These are phyloP conservation scores for Phytophthora ramorum DNA, from an alignment of 352 stramenopile species.

Conservation along the genomic window DNA sequence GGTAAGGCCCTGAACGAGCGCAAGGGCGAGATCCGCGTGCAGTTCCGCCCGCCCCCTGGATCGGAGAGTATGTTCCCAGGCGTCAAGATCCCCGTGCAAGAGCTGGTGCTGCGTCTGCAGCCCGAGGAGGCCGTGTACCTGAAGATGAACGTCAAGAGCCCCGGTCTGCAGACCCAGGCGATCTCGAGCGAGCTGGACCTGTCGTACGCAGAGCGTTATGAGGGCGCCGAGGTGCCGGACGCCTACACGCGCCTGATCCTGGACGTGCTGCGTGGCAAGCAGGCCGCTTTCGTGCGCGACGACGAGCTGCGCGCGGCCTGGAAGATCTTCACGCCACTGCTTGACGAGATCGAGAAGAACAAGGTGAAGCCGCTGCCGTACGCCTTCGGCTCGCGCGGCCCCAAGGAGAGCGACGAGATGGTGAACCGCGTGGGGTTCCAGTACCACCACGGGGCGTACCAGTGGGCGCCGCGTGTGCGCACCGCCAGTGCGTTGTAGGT, in stretches of 20 bases:
- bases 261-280: constrained; percentile 96
- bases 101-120: constrained; percentile 98
- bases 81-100: constrained; percentile 91
- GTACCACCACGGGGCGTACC: constrained; percentile 80
- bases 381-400: constrained; percentile 93
- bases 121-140: constrained; percentile 97
- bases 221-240: constrained; percentile 91
- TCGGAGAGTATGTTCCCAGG: constrained; percentile 92
- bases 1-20: constrained; percentile 98
- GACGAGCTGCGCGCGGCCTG: constrained; percentile 97
- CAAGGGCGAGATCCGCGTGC: constrained; percentile 97
- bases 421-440: constrained; percentile 72
- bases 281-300: constrained; percentile 96
- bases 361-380: constrained; percentile 94
- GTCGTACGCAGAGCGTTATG: constrained; percentile 93
- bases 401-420: constrained; percentile 90
- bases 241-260: constrained; percentile 98
- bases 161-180: constrained; percentile 89
- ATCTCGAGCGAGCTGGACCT: constrained; percentile 97
- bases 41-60: constrained; percentile 95
- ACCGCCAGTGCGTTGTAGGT: constrained; percentile 58
- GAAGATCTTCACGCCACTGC: constrained; percentile 98
- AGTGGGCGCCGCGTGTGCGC: constrained; percentile 63
- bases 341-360: constrained; percentile 96
- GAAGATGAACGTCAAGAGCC: constrained; percentile 97